Evolutionary conservation across 192 early-diverging fungal genomes (phyloP).

Genomic region (Dissophora globulifera): DNA sequence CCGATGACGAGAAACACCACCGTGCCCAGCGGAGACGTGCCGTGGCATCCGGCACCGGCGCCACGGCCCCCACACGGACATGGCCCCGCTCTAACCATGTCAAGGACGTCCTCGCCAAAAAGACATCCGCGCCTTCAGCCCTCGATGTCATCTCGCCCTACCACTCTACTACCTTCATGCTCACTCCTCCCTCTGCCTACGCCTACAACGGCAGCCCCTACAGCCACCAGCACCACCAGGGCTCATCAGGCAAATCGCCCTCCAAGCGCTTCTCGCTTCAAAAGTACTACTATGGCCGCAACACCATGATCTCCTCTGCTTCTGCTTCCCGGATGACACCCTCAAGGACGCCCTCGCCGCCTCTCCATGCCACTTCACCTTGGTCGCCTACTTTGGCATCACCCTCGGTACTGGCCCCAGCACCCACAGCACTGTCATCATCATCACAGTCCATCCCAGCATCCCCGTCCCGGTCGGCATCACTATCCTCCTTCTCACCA

Average conservation of each 20-base stretch:
- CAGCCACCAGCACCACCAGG: neutral
- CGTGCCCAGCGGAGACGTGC: neutral
- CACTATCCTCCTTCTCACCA: neutral
- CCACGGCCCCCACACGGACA: constrained; percentile 9
- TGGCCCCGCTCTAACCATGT: constrained; percentile 43
- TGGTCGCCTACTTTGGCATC: neutral
- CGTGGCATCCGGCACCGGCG: too few relatives aligned
- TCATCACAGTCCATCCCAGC: constrained; percentile 7
- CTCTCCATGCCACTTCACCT: neutral
- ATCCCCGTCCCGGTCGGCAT: constrained; percentile 3
- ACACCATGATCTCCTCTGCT: constrained; percentile 25
- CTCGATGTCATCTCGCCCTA: constrained; percentile 49
- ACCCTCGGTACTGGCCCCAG: neutral
- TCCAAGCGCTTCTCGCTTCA: constrained; percentile 47
- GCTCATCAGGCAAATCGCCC: constrained; percentile 25
- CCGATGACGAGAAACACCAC: constrained; percentile 1
- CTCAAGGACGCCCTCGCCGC: constrained; percentile 44
- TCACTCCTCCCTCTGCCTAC: constrained; percentile 45
- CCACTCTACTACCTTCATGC: constrained; percentile 47
- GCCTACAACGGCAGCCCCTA: constrained; percentile 6
- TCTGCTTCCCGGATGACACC: constrained; percentile 17
- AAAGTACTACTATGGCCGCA: constrained; percentile 51
- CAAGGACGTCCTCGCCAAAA: constrained; percentile 40
- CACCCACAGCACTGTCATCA: neutral
- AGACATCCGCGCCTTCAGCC: constrained; percentile 24